Base-by-base conservation (phyloP, 202 grass and related monocot species). In the Bolboschoenoplectus hybrid region DNA sequence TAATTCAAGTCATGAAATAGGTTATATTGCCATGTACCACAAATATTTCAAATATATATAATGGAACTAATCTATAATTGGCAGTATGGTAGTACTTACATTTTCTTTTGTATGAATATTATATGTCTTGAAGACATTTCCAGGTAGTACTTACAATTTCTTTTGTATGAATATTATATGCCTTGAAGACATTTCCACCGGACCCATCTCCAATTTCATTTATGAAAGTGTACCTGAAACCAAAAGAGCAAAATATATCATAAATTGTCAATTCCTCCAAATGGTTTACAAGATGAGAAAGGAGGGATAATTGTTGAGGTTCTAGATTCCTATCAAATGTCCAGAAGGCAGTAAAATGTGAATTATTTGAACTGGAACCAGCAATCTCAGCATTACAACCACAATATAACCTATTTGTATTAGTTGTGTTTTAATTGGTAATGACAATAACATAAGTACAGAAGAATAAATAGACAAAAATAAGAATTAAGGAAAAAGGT, bases 171-270 rank as follows among this genome's bases (percentile, higher is more conserved):
- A 85, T 74, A 80, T 91, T 90, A 81, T 86, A 88, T 71, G 95
- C 92, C 85, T 91, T 94, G 76, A 91, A 97, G 84, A 97, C 95
- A 86, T 89, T 90, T 89, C 95, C 95, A 85, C 95, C 94, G 1
- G 95, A 94, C 65, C 95, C 95, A 86, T 97, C 95, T 58, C 95
- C 95, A 85, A 97, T 94, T 88, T 97, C 92, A 85, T 90, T 82
- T 83, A 93, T 77, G 26, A 97, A 3, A 85, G 76, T 94, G 81
- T 97, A 97, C 89, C 95, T 97, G 80, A 63, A 67, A 89, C 13
- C 14, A 19, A 58, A 40, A 41, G 6, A 26, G 17, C 8, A 79
- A 56, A 77, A 39, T 53, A 78, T 78, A 56, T 58, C 14, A 40
- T 36, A 39, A 16, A 58, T 79, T 79, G 52, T 38, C 52, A 79